phyloP scores from a whole-genome alignment of 371 early-diverging fungal genomes.

The Encephalitozoon hellem region DNA sequence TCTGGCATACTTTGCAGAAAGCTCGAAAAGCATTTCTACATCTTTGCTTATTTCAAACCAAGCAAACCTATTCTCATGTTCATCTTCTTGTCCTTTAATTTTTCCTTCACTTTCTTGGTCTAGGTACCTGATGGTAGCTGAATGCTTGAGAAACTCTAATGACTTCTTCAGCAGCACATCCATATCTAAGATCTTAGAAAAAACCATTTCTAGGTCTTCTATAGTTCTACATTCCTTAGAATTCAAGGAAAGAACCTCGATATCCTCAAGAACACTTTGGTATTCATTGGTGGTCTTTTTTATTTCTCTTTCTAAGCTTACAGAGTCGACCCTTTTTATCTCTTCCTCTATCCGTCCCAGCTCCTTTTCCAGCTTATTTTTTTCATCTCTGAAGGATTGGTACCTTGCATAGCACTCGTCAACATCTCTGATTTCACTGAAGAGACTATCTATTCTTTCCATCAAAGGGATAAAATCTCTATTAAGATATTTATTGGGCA shows the following conservation, averaged over 20 bases:
- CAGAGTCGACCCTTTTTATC: not conserved
- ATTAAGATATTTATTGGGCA: not conserved
- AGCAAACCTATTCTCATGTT: too few relatives aligned
- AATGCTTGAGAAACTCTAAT: not conserved
- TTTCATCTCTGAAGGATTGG: not conserved
- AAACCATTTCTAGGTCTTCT: not conserved
- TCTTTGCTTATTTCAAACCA: not conserved
- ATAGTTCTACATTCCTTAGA: conserved; percentile 5
- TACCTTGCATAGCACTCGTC: not conserved
- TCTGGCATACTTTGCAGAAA: not conserved
- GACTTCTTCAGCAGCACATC: not conserved
- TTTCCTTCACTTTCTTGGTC: not conserved
- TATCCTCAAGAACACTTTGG: not conserved
- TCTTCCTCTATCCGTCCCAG: not conserved
- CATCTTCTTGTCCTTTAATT: not conserved
- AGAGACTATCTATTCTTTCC: conserved; percentile 17
- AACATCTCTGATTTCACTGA: not conserved
- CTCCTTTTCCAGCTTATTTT: not conserved
- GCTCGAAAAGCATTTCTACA: not conserved
- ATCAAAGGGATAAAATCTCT: conserved; percentile 3
- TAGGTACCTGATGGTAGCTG: not conserved
- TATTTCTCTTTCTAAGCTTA: not conserved
- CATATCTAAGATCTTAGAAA: conserved; percentile 1
- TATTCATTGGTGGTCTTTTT: not conserved
- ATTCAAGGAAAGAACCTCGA: not conserved